Conservation (phyloP, 2,329 filamentous ascomycete species). For the Drechslerella stenobrocha region DNA sequence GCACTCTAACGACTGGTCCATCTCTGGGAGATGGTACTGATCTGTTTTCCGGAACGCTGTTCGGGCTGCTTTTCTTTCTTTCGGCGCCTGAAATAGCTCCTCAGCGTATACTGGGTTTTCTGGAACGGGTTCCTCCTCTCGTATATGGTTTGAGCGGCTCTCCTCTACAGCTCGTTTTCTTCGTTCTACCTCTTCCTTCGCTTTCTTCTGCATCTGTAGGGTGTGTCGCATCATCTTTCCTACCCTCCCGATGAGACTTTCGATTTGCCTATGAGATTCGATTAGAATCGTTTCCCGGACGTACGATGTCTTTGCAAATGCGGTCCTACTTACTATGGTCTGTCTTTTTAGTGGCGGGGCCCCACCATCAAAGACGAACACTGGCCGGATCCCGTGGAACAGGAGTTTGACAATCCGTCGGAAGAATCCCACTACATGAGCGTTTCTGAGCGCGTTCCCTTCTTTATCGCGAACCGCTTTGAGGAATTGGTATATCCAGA, state of each 20-base stretch:
- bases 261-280: constrained; percentile 60
- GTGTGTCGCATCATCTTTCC: constrained; percentile 85
- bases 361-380: constrained; percentile 97
- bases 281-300: background rate
- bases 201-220: constrained; percentile 87
- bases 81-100: constrained; percentile 78
- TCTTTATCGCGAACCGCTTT: constrained; percentile 99
- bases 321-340: constrained; percentile 66
- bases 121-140: constrained; percentile 64
- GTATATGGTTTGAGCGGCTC: constrained; percentile 21
- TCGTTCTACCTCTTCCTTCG: constrained; percentile 78
- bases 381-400: constrained; percentile 92
- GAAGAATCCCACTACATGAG: constrained; percentile 96
- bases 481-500: constrained; percentile 99
- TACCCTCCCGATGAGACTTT: constrained; percentile 78
- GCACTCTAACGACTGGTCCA: constrained; percentile 74
- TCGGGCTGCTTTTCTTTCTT: constrained; percentile 73
- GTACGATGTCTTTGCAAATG: background rate
- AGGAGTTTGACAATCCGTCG: constrained; percentile 95
- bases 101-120: constrained; percentile 82
- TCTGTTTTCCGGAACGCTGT: constrained; percentile 81
- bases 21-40: constrained; percentile 88
- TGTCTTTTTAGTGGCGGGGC: constrained; percentile 87
- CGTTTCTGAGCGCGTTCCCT: constrained; percentile 92
- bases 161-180: constrained; percentile 59